Evolutionary conservation across 306 rosid genomes (phyloP).

Genomic region (Mimosa bimucronata): DNA sequence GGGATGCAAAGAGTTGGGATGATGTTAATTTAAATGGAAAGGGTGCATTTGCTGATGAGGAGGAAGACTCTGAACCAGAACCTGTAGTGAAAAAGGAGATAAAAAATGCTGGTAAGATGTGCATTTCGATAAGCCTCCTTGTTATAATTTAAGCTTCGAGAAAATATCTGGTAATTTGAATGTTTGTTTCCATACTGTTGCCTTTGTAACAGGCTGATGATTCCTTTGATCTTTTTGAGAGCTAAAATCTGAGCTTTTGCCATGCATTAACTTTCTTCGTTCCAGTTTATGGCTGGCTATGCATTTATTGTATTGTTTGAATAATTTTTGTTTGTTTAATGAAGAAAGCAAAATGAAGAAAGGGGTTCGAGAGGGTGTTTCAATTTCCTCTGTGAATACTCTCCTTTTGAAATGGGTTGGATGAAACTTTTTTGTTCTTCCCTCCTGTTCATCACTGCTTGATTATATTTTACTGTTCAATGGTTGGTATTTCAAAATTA

Average conservation of each 20-base stretch:
- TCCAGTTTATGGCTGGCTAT: neutral
- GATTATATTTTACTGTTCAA: neutral
- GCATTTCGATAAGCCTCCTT: slow-evolving; percentile 17
- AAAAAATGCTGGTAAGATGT: slow-evolving; percentile 55
- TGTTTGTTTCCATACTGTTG: slow-evolving; percentile 4
- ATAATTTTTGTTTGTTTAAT: neutral
- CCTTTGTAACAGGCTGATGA: neutral
- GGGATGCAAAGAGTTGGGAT: slow-evolving; percentile 99
- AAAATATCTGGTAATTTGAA: slow-evolving; percentile 19
- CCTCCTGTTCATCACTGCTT: neutral
- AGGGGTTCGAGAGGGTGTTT: neutral
- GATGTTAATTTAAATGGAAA: slow-evolving; percentile 71
- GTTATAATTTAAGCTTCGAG: neutral
- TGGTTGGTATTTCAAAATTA: neutral
- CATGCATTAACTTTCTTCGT: neutral
- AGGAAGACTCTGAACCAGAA: slow-evolving; percentile 73
- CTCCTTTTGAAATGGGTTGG: neutral
- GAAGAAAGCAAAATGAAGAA: neutral
- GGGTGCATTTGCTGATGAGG: slow-evolving; percentile 89
- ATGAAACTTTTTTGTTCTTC: neutral
- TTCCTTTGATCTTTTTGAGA: neutral
- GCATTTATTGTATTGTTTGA: neutral
- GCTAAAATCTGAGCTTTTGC: slow-evolving; percentile 4
- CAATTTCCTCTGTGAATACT: too few species aligned
- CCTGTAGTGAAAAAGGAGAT: slow-evolving; percentile 50